A percentile compares a stretch with the other conserved stretches of the same genome.
phyloP scores from a whole-genome alignment of 1,284 basidiomycete species.

The Blastosporella zonata region DNA sequence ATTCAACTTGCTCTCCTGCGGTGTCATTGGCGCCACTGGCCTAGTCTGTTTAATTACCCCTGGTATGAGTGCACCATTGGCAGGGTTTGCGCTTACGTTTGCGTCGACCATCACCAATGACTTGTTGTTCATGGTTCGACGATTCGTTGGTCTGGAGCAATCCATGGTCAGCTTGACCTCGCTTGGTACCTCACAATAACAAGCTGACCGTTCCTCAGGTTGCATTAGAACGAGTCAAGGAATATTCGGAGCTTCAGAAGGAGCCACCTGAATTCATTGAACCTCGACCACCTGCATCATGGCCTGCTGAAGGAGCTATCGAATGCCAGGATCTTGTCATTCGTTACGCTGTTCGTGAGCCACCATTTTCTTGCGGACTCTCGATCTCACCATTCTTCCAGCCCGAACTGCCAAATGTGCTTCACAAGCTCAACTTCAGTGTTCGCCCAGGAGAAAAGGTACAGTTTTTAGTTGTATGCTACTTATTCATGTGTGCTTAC shows the following conservation, averaged over 20 bases:
- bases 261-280: slow-evolving; percentile 84
- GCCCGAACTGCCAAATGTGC: slow-evolving; percentile 83
- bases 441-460: slow-evolving; percentile 76
- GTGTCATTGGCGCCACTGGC: slow-evolving; percentile 71
- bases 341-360: slow-evolving; percentile 74
- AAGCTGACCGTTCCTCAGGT: slow-evolving; percentile 47
- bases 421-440: slow-evolving; percentile 80
- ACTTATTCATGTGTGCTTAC: neutral
- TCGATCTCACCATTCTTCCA: slow-evolving; percentile 26
- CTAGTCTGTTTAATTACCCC: slow-evolving; percentile 68
- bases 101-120: slow-evolving; percentile 74
- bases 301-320: slow-evolving; percentile 80
- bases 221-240: slow-evolving; percentile 88
- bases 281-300: slow-evolving; percentile 77
- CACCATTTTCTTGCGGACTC: slow-evolving; percentile 1
- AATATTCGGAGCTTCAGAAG: slow-evolving; percentile 78
- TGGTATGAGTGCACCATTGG: slow-evolving; percentile 71
- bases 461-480: neutral
- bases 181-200: neutral
- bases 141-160: slow-evolving; percentile 80
- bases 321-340: slow-evolving; percentile 81
- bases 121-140: slow-evolving; percentile 51
- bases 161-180: slow-evolving; percentile 63
- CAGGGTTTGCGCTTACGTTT: slow-evolving; percentile 84
- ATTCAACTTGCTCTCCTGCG: slow-evolving; percentile 78